Percentiles rank a stretch among this genome's conserved stretches.
Evolutionary conservation across 495 filamentous ascomycete genomes (phyloP).

Genomic region (Xylaria intraflava): DNA sequence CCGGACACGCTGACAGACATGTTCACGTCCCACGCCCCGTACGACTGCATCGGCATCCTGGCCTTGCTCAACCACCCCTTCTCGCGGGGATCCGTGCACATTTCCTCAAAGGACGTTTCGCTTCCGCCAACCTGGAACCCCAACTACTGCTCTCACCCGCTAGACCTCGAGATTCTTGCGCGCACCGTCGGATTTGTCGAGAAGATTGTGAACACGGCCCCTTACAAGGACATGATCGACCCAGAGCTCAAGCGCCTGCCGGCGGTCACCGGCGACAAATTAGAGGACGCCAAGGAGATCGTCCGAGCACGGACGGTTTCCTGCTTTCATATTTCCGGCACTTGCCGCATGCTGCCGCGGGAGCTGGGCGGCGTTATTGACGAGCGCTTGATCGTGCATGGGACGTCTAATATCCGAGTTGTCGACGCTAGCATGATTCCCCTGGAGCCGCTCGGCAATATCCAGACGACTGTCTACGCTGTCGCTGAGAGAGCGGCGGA

Average conservation of each 20-base stretch:
- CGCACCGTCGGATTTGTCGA: conserved; percentile 42
- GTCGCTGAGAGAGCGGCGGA: conserved; percentile 51
- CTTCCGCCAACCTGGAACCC: conserved; percentile 44
- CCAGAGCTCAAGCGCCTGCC: conserved; percentile 22
- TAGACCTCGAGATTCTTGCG: conserved; percentile 46
- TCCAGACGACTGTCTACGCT: conserved; percentile 47
- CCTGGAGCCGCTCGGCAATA: conserved; percentile 40
- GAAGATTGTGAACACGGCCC: conserved; percentile 34
- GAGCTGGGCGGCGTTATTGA: conserved; percentile 38
- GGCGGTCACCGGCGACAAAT: conserved; percentile 16
- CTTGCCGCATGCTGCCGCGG: conserved; percentile 30
- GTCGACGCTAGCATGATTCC: conserved; percentile 53
- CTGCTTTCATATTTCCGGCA: conserved; percentile 35
- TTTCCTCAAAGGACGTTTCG: conserved; percentile 32
- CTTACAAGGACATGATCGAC: conserved; percentile 33
- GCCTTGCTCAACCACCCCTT: conserved; percentile 44
- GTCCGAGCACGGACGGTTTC: conserved; percentile 32
- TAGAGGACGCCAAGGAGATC: conserved; percentile 33
- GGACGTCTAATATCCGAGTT: conserved; percentile 39
- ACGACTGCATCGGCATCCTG: conserved; percentile 39
- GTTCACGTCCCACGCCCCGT: conserved; percentile 22
- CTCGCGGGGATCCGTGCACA: conserved; percentile 53
- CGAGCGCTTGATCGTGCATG: conserved; percentile 42
- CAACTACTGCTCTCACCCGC: conserved; percentile 46
- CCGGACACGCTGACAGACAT: conserved; percentile 31